Base-by-base conservation (phyloP, 257 asterid genomes). In the Verbena officinalis region DNA sequence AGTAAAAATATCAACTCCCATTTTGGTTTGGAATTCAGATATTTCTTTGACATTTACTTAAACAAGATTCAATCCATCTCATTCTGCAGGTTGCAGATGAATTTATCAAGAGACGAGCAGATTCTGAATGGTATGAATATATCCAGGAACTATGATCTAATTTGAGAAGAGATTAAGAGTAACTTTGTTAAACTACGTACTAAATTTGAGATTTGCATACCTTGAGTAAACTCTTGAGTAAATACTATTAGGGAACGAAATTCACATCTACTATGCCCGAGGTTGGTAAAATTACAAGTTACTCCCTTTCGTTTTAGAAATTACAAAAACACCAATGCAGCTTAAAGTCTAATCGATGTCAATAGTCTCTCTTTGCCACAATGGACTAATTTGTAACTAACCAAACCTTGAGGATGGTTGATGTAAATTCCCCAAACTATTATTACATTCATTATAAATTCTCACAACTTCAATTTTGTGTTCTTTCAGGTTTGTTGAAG, bases 61-160 rank as follows among this genome's bases (percentile, higher is more conserved):
- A 53, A 31, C 16, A 44, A 38, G 24, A 50, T 27, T 17, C 51
- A 36, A 63, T 30, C 58, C 40, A 2, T 64, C 42, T 57, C 53
- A 39, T 51, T 73, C 4, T 81, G 71, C 83, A 80, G 91, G 95
- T 87, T 20, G 83, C 80, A 13, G 89, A 87, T 50, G 95, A 87
- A 73, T 75, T 87, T 73, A 75, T 84, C 79, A 87, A 82, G 79
- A 84, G 95, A 65, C 81, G 89, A 56, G 80, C 62, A 27, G 87
- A 84, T 71, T 66, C 78, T 14, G 92, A 87, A 77, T 87, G 95
- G 95, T 87, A 63, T 49, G 73, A 39, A 22, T 53, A 51, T 64
- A 42, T 43, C 23, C 14, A 61, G 58, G 65, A 15, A 21, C 23
- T 23, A 38, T 9, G 31, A 48, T 12, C 11, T 38, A 34, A 20